Conservation (phyloP, 768 basidiomycete species). For the Russula sp. region DNA sequence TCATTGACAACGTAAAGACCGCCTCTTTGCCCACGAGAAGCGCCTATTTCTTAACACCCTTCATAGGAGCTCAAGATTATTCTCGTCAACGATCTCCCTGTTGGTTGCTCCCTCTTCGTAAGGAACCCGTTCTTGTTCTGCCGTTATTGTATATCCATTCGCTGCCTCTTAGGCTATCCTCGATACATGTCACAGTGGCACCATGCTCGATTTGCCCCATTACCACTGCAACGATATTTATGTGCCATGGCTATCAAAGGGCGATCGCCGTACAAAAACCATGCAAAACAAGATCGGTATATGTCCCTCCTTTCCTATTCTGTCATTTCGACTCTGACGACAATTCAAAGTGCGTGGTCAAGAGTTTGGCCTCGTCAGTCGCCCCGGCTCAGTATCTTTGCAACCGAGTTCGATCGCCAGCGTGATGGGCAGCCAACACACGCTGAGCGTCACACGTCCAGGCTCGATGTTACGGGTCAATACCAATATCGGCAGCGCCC, state of each 20-base stretch:
- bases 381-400: background rate
- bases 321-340: background rate
- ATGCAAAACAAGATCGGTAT: slow-evolving; percentile 22
- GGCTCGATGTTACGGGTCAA: background rate
- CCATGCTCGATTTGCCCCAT: slow-evolving; percentile 33
- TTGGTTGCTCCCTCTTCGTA: slow-evolving; percentile 26
- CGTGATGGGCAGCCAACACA: background rate
- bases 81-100: slow-evolving; percentile 26
- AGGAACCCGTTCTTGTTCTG: background rate
- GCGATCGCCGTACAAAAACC: slow-evolving; percentile 28
- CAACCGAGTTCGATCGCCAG: slow-evolving; percentile 1
- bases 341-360: background rate
- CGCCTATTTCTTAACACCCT: background rate
- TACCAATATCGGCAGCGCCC: background rate
- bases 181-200: slow-evolving; percentile 34
- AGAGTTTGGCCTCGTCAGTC: background rate
- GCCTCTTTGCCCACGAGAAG: background rate
- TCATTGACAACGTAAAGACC: slow-evolving; percentile 32
- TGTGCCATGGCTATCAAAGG: slow-evolving; percentile 32
- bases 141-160: background rate
- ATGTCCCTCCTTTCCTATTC: background rate
- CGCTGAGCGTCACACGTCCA: background rate
- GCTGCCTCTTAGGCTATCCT: slow-evolving; percentile 28
- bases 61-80: slow-evolving; percentile 17
- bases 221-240: slow-evolving; percentile 32